These are phyloP conservation scores for Tetraselmis striata DNA, from an alignment of 139 green algal species.

Conservation along the genomic window DNA sequence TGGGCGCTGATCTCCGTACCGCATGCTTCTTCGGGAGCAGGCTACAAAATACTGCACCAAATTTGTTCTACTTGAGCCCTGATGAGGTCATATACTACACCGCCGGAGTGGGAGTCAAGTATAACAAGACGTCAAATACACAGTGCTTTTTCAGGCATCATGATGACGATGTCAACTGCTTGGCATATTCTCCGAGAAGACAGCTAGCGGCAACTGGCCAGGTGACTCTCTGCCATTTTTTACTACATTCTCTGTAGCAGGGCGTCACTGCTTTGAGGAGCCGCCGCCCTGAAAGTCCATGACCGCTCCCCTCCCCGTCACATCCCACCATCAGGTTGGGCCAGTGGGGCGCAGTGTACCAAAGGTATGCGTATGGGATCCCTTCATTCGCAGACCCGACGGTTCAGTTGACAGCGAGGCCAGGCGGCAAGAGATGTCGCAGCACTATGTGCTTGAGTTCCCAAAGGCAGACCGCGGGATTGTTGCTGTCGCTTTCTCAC, in stretches of 20 bases:
- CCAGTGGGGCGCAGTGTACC: background rate
- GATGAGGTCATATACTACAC: conserved; percentile 40
- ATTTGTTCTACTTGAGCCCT: background rate
- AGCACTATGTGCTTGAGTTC: background rate
- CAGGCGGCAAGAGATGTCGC: background rate
- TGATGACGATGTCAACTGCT: conserved; percentile 59
- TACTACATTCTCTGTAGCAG: no score
- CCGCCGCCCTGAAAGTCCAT: no score
- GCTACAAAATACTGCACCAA: background rate
- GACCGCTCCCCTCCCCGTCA: no score
- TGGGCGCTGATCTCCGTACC: no score
- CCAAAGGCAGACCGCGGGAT: conserved; percentile 22
- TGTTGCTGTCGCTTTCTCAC: conserved; percentile 45
- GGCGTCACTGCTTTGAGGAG: no score
- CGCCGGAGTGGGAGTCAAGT: conserved; percentile 58
- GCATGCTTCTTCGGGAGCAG: no score
- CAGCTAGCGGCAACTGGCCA: background rate
- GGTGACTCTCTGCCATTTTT: no score
- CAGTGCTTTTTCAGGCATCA: conserved; percentile 70
- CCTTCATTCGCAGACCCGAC: background rate
- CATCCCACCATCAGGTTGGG: background rate
- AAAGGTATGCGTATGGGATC: background rate
- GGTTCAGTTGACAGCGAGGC: background rate
- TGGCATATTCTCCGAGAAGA: conserved; percentile 16
- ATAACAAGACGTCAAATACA: conserved; percentile 24